phyloP scores from a whole-genome alignment of 208 protist genomes.

The Spongospora subterranea region DNA sequence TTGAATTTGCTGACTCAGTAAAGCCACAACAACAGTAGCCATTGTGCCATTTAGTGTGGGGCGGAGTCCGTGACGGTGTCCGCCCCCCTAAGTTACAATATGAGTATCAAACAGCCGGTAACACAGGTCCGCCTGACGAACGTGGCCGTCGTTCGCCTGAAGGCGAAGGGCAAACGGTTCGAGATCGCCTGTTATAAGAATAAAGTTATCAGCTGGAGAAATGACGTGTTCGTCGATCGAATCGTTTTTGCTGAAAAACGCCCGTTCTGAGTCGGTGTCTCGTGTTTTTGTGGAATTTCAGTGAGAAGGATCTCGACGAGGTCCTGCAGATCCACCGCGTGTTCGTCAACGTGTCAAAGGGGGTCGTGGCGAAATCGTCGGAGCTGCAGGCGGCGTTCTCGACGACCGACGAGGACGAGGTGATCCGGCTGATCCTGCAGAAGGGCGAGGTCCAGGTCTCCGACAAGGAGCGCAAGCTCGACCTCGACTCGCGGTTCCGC shows the following conservation, averaged over 20 bases:
- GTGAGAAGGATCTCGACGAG: slow-evolving; percentile 85
- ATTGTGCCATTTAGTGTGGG: too few species aligned
- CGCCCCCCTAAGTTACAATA: slow-evolving; percentile 54
- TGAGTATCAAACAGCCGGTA: slow-evolving; percentile 78
- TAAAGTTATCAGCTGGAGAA: slow-evolving; percentile 82
- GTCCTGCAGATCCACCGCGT: slow-evolving; percentile 83
- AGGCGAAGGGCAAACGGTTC: slow-evolving; percentile 80
- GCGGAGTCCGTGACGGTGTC: slow-evolving; percentile 35
- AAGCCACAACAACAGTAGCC: too few species aligned
- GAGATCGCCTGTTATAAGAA: slow-evolving; percentile 88
- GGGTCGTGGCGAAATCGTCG: slow-evolving; percentile 79
- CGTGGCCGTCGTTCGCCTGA: slow-evolving; percentile 83
- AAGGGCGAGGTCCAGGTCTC: slow-evolving; percentile 96
- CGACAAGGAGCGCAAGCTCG: slow-evolving; percentile 89
- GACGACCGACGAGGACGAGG: slow-evolving; percentile 71
- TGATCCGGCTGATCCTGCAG: slow-evolving; percentile 83
- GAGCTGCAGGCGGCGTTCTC: slow-evolving; percentile 79
- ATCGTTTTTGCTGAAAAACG: too few species aligned
- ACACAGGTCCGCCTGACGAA: slow-evolving; percentile 86
- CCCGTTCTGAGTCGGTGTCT: neutral
- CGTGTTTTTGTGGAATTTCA: slow-evolving; percentile 63
- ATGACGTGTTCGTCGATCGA: slow-evolving; percentile 68
- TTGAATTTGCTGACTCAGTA: too few species aligned
- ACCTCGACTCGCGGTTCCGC: slow-evolving; percentile 84
- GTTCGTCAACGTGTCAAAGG: slow-evolving; percentile 86